A percentile compares a stretch with the other conserved stretches of the same genome.
Evolutionary conservation across 2,329 filamentous ascomycete genomes (phyloP).

Genomic region (Pyrenophora seminiperda): DNA sequence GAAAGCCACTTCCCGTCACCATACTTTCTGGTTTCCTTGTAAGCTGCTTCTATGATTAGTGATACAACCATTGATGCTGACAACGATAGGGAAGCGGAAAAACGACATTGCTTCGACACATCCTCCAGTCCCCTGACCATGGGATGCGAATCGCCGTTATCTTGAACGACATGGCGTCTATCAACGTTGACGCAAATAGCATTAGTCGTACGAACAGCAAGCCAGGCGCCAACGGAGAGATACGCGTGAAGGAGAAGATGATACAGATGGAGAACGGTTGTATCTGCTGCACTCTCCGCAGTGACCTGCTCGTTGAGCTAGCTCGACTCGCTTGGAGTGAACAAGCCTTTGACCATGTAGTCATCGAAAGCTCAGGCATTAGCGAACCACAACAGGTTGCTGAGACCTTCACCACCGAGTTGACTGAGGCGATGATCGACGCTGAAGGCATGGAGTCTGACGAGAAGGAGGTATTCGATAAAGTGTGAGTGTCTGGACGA

Average conservation of each 20-base stretch:
- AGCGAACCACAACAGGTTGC: constrained; percentile 76
- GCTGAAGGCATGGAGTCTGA: constrained; percentile 50
- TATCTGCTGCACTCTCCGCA: constrained; percentile 76
- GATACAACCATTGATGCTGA: constrained; percentile 8
- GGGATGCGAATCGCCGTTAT: constrained; percentile 72
- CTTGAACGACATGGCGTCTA: constrained; percentile 68
- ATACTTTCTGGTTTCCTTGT: constrained; percentile 66
- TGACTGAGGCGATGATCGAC: constrained; percentile 55
- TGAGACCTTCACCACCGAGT: constrained; percentile 68
- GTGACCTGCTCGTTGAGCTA: constrained; percentile 72
- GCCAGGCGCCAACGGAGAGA: constrained; percentile 34
- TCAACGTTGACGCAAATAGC: constrained; percentile 69
- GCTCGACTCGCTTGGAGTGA: constrained; percentile 64
- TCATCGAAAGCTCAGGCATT: constrained; percentile 74
- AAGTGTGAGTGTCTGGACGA: constrained; percentile 49
- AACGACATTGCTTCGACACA: constrained; percentile 71
- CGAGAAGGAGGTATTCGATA: constrained; percentile 52
- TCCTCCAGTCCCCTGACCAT: constrained; percentile 67
- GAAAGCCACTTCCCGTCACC: constrained; percentile 60
- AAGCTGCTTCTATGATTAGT: constrained; percentile 11
- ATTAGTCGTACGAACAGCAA: constrained; percentile 53
- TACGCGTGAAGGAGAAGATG: constrained; percentile 67
- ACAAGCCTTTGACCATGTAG: constrained; percentile 70
- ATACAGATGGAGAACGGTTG: constrained; percentile 70
- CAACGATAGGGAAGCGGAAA: constrained; percentile 67